Conservation (phyloP, 2,329 filamentous ascomycete genomes). For the Aspergillus oerlinghausenensis region DNA sequence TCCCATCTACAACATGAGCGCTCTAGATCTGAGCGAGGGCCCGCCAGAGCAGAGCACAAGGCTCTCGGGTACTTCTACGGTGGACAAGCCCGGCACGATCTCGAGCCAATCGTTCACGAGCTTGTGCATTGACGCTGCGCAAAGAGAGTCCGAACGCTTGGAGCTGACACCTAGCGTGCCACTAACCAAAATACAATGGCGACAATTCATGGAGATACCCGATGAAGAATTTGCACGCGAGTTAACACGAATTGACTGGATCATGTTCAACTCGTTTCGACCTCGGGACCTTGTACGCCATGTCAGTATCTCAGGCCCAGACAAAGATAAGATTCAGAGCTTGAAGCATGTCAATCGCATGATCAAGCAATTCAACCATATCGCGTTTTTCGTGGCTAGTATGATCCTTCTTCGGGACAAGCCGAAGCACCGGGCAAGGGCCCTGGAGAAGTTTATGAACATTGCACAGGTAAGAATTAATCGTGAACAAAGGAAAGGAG, state of each 20-base stretch:
- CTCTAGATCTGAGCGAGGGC: slow-evolving; percentile 37
- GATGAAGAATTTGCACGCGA: slow-evolving; percentile 86
- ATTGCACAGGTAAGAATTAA: slow-evolving; percentile 56
- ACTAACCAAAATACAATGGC: slow-evolving; percentile 82
- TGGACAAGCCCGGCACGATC: slow-evolving; percentile 36
- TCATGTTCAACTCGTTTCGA: slow-evolving; percentile 93
- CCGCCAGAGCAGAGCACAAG: slow-evolving; percentile 34
- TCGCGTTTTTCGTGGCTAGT: slow-evolving; percentile 76
- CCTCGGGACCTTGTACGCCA: slow-evolving; percentile 90
- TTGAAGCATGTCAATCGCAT: slow-evolving; percentile 87
- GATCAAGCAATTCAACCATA: slow-evolving; percentile 87
- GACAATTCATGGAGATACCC: slow-evolving; percentile 79
- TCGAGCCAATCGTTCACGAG: slow-evolving; percentile 41
- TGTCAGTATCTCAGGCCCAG: slow-evolving; percentile 63
- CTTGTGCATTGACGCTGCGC: slow-evolving; percentile 62
- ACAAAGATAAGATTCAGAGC: slow-evolving; percentile 58
- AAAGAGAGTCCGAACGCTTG: slow-evolving; percentile 69
- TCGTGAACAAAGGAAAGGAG: neutral
- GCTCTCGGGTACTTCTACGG: slow-evolving; percentile 37
- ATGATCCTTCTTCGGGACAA: slow-evolving; percentile 89
- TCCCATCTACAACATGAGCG: slow-evolving; percentile 35
- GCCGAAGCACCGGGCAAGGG: slow-evolving; percentile 85
- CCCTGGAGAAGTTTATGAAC: slow-evolving; percentile 93
- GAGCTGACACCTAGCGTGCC: slow-evolving; percentile 64
- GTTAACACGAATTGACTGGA: slow-evolving; percentile 93